These are phyloP conservation scores for Lodderomyces oxycetoniae DNA, from an alignment of 1,139 yeast genomes.

Conservation along the genomic window DNA sequence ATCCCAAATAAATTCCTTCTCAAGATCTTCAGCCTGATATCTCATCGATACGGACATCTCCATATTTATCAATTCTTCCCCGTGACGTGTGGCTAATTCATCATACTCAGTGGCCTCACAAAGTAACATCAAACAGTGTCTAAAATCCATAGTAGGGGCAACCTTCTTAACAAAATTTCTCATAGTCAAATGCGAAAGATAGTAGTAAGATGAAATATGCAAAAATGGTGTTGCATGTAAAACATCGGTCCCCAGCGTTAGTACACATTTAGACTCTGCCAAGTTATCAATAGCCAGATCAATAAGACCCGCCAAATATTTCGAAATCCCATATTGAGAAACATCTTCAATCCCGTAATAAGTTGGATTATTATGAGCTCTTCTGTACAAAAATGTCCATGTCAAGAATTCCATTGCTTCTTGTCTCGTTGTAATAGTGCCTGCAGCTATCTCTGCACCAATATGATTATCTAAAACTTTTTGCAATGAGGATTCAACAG, in stretches of 20 bases:
- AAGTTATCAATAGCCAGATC: conserved; percentile 68
- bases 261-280: conserved; percentile 68
- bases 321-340: conserved; percentile 60
- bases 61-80: conserved; percentile 87
- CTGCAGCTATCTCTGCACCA: conserved; percentile 93
- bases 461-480: conserved; percentile 90
- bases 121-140: conserved; percentile 67
- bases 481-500: conserved; percentile 93
- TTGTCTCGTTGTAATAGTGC: conserved; percentile 75
- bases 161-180: conserved; percentile 59
- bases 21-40: conserved; percentile 66
- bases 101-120: conserved; percentile 86
- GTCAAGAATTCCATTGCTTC: conserved; percentile 90
- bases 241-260: conserved; percentile 44
- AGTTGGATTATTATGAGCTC: conserved; percentile 94
- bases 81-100: conserved; percentile 90
- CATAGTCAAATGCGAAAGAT: conserved; percentile 86
- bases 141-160: conserved; percentile 47
- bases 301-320: conserved; percentile 67
- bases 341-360: conserved; percentile 83
- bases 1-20: conserved; percentile 77
- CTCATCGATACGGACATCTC: conserved; percentile 82
- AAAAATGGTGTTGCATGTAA: conserved; percentile 74
- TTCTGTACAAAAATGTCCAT: conserved; percentile 90
- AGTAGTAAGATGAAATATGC: conserved; percentile 85